Conservation (phyloP, 1,139 yeast species). For the Candida sp. region DNA sequence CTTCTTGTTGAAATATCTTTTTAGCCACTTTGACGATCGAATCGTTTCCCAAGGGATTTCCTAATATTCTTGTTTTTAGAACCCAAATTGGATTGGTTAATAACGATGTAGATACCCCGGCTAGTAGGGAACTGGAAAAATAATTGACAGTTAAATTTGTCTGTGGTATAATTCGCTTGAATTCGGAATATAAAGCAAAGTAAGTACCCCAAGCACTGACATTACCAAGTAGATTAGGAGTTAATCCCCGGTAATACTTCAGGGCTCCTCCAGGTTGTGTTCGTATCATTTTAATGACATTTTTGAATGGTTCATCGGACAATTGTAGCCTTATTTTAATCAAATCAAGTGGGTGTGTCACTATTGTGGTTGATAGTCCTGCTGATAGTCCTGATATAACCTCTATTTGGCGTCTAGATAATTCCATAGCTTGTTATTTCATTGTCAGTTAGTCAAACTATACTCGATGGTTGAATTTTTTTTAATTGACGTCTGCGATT, state of each 20-base stretch:
- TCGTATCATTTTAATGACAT: conserved; percentile 1
- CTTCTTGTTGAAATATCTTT: conserved; percentile 57
- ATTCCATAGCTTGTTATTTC: conserved; percentile 3
- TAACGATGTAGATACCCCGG: conserved; percentile 75
- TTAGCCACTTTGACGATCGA: conserved; percentile 55
- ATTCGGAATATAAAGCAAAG: conserved; percentile 67
- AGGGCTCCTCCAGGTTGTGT: conserved; percentile 3
- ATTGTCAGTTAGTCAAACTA: conserved; percentile 2
- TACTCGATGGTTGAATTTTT: background rate
- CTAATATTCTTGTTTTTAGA: conserved; percentile 79
- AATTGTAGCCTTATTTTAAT: conserved; percentile 78
- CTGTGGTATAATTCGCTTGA: conserved; percentile 32
- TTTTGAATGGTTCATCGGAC: conserved; percentile 8
- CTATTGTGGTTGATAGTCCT: conserved; percentile 74
- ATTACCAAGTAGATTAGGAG: conserved; percentile 80
- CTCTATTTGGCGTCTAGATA: conserved; percentile 30
- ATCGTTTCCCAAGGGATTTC: conserved; percentile 40
- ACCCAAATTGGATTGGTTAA: conserved; percentile 94
- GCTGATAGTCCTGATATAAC: conserved; percentile 77
- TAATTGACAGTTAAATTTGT: conserved; percentile 24
- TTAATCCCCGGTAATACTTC: conserved; percentile 68
- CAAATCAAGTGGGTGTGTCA: conserved; percentile 88
- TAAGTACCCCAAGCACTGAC: conserved; percentile 88
- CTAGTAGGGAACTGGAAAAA: conserved; percentile 39
- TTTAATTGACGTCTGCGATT: background rate